Conservation (phyloP, 2,329 filamentous ascomycete genomes). For the Claviceps spartinae region DNA sequence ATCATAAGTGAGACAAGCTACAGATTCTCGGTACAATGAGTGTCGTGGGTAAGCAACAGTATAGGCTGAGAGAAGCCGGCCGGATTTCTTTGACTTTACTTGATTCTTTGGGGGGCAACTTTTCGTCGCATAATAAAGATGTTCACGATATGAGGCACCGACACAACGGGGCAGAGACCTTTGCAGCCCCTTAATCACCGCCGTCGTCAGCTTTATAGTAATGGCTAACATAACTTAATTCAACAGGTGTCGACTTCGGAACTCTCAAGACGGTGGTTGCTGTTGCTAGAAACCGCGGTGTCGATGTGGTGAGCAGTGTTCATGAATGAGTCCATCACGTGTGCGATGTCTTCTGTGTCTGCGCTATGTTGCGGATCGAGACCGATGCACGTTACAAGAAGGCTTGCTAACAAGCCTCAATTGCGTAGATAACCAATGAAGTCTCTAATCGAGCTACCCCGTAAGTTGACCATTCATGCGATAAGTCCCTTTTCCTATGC, state of each 20-base stretch:
- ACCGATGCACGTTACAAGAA: too few relatives aligned
- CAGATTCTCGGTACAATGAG: constrained; percentile 32
- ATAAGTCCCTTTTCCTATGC: constrained; percentile 8
- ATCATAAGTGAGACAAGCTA: constrained; percentile 9
- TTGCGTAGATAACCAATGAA: constrained; percentile 81
- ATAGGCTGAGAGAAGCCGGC: neutral
- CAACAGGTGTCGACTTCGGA: constrained; percentile 76
- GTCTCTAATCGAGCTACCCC: constrained; percentile 96
- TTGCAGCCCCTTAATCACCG: neutral
- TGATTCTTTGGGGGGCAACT: neutral
- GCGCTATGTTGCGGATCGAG: neutral
- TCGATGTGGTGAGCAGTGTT: constrained; percentile 76
- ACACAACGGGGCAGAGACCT: neutral
- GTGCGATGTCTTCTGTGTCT: neutral
- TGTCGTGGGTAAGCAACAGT: constrained; percentile 36
- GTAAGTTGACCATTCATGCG: constrained; percentile 46
- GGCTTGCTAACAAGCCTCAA: neutral
- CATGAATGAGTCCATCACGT: neutral
- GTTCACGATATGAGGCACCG: neutral
- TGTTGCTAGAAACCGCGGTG: constrained; percentile 94
- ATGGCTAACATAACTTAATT: constrained; percentile 6
- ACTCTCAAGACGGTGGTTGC: constrained; percentile 94
- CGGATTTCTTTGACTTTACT: neutral
- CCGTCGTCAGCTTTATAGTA: neutral
- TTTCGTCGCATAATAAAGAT: neutral